Conservation (phyloP, 352 stramenopile genomes). For the Pythium coloratum region DNA sequence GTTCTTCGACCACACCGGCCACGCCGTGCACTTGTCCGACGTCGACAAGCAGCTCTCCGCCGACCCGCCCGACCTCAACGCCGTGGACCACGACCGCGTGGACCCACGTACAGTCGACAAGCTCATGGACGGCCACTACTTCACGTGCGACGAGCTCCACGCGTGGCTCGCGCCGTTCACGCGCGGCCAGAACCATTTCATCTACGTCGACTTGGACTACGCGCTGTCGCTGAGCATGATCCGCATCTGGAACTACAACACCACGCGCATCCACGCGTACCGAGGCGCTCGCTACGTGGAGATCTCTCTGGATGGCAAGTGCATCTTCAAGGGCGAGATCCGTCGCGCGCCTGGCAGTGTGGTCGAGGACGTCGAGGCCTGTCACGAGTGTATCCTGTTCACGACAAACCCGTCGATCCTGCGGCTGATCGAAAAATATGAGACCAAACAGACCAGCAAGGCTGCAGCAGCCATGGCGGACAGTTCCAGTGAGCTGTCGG, state of each 20-base stretch:
- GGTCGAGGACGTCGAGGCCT: slow-evolving; percentile 55
- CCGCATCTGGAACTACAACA: slow-evolving; percentile 90
- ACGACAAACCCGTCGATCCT: slow-evolving; percentile 75
- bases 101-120: slow-evolving; percentile 88
- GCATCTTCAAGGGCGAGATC: slow-evolving; percentile 86
- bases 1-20: slow-evolving; percentile 82
- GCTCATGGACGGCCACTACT: slow-evolving; percentile 85
- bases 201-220: slow-evolving; percentile 82
- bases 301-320: slow-evolving; percentile 55
- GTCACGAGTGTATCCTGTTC: slow-evolving; percentile 84
- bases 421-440: slow-evolving; percentile 81
- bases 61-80: slow-evolving; percentile 82
- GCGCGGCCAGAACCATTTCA: slow-evolving; percentile 67
- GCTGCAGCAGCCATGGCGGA: slow-evolving; percentile 12
- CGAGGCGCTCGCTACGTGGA: slow-evolving; percentile 65
- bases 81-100: slow-evolving; percentile 66
- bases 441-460: slow-evolving; percentile 38
- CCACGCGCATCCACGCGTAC: slow-evolving; percentile 77
- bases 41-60: slow-evolving; percentile 73
- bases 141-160: slow-evolving; percentile 88
- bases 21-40: slow-evolving; percentile 58
- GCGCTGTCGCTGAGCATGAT: slow-evolving; percentile 77
- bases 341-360: slow-evolving; percentile 62
- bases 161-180: slow-evolving; percentile 88
- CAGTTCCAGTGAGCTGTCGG: neutral